Evolutionary conservation across 306 rosid genomes (phyloP), one percentile per base, ranked within the genome.

Genomic region (Rosa rugosa): DNA sequence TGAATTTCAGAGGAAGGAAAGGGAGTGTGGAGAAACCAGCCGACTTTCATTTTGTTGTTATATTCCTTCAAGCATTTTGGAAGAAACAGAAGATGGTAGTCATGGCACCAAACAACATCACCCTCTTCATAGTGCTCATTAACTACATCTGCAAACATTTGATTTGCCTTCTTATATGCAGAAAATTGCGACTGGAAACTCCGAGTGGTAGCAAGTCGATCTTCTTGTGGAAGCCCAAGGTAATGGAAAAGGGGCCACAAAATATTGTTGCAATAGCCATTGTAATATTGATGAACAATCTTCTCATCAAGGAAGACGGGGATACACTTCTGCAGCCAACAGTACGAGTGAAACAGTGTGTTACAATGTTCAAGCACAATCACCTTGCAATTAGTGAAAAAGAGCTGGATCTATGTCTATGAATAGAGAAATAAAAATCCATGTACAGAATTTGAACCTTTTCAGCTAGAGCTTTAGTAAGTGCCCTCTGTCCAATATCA

Each of bases 71-170:
- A 83, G 82, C 98, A 93, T 81, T 91, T 84, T 6, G 98, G 98
- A 81, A 93, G 98, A 81, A 84, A 93, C 98, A 93, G 91, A 41
- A 93, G 98, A 86, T 93, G 98, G 85, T 93, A 93, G 83, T 93
- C 98, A 79, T 93, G 98, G 87, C 94, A 89, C 98, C 98, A 93
- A 80, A 93, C 98, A 44, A 93, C 97, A 81, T 93, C 98, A 86
- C 97, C 97, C 78, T 93, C 97, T 83, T 83, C 87, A 69, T 91
- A 93, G 85, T 93, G 91, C 81, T 72, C 8, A 81, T 88, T 91
- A 5, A 93, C 98, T 20, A 93, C 98, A 74, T 86, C 92, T n/a
- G 98, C 98, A 86, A 93, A 93, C 98, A 91, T 93, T 80, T 91
- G 88, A 81, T 93, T 93, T 74, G 98, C 98, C 78, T 87, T 87